Conservation (phyloP, 78 protist genomes). For the Isochrysis galbana region DNA sequence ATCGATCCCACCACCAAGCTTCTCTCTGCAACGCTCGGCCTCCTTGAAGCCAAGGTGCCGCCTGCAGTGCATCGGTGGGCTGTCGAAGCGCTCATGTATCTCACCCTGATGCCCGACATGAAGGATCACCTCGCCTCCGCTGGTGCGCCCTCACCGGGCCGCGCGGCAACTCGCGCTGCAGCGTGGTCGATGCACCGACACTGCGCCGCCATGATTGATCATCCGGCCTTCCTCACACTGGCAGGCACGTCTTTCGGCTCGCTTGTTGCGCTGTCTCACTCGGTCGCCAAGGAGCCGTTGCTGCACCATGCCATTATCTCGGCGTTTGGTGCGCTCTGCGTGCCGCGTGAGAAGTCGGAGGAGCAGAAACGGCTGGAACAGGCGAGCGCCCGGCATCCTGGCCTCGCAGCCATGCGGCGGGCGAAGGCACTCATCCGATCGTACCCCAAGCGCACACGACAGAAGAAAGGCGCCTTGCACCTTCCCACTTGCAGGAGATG, state of each 20-base stretch:
- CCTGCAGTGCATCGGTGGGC: neutral
- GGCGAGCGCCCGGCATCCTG: neutral
- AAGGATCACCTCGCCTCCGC: neutral
- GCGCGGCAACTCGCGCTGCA: too few relatives aligned
- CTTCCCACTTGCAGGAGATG: neutral
- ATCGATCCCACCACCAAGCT: constrained; percentile 3
- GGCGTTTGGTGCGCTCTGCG: neutral
- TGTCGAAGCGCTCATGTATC: constrained; percentile 1
- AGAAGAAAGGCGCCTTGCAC: too few relatives aligned
- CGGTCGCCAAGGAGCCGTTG: neutral
- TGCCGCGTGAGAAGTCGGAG: neutral
- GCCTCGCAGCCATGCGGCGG: neutral
- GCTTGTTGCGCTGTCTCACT: neutral
- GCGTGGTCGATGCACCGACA: too few relatives aligned
- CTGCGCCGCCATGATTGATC: too few relatives aligned
- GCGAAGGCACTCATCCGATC: too few relatives aligned
- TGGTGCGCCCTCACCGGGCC: neutral
- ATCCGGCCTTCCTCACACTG: neutral
- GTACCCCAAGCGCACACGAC: too few relatives aligned
- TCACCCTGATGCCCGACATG: neutral
- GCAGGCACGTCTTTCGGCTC: neutral
- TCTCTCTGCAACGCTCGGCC: neutral
- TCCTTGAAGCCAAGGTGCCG: constrained; percentile 7
- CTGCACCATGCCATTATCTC: neutral
- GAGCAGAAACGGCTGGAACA: constrained; percentile 6